Evolutionary conservation across 2,329 filamentous ascomycete species (phyloP), one percentile per base, ranked within the genome.

Genomic region (Pseudocercospora ulei): DNA sequence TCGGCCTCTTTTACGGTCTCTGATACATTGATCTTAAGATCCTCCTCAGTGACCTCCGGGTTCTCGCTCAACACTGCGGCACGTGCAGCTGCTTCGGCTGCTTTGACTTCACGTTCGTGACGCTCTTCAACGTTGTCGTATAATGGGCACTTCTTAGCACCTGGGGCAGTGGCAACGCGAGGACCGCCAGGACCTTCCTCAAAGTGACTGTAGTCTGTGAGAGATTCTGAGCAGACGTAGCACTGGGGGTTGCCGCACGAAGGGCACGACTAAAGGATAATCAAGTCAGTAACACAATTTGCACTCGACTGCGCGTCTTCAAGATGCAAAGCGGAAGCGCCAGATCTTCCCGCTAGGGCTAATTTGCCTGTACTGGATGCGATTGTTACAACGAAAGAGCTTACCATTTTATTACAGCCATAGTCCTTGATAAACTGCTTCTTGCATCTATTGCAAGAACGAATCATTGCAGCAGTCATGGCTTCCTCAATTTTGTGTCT

Each of bases 341-440:
- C n/a, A n/a, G n/a, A n/a, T n/a, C n/a, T n/a, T n/a, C n/a, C n/a
- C n/a, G n/a, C n/a, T n/a, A n/a, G n/a, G n/a, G n/a, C n/a, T n/a
- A n/a, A n/a, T n/a, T n/a, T n/a, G n/a, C n/a, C n/a, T n/a, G 6
- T 25, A 7, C 12, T 25, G 23, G 12, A 7, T 25, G 4, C 6
- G 3, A 7, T 3, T 4, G n/a, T 7, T 25, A 9, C 12, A 25
- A n/a, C 23, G 12, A 3, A 25, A 25, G 23, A 25, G 38, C 46
- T 22, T 36, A 49, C 48, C 73, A 93, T 83, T 62, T 87, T 87
- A 63, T 92, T 92, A 64, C 85, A 93, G 2, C 85, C 85, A 19
- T 65, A 58, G 22, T 78, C 72, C 56, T 92, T 93, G 57, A 92
- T 72, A 52, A 88, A 90, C 0, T 78, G 75, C n/a, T 75, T 73